Base-by-base conservation (phyloP, 2,329 filamentous ascomycete genomes). In the Neopestalotiopsis sp. region DNA sequence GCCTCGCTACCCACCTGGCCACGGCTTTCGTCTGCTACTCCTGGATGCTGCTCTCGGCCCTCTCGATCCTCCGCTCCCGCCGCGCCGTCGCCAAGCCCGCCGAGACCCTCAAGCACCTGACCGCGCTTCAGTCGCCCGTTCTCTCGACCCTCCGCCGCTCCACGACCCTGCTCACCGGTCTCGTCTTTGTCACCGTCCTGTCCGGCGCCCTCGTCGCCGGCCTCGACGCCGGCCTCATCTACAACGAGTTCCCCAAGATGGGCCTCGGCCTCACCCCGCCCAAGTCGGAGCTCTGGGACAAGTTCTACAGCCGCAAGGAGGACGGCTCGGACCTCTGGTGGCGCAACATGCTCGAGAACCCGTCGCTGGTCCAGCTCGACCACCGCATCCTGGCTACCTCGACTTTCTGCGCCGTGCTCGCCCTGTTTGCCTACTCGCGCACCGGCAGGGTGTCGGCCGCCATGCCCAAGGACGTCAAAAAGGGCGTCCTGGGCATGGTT, bases 231-330 rank as follows among this genome's bases (percentile, higher is more conserved):
- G 96, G 96, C 9, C 86, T 99, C 68, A 98, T 99, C 81, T 99
- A 99, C 86, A 99, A 99, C 80, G 94, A 99, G 81, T 98, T 99
- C 80, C 96, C 96, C 6, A 93, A 89, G 81, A 99, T 99, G 96
- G 96, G 96, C 9, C 81, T 89, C 3, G 94, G 94, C 12, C 84
- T 97, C 28, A 87, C 94, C 0, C 95, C 95, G 1, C 95, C 95
- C 0, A 89, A 87, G 76, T 86, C 89, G 10, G 95, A 98, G 83
- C 90, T 98, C 40, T 94, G 94, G 80, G 91, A 95, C 76, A 85
- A 88, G 49, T 97, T 94, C 83, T 98, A 98, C 87, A 91, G 90
- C 69, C 92, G 94, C 75, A 89, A 88, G 69, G 86, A 91, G 56
- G 94, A 97, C 78, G 85, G 88, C 57, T 91, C 90, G 13, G 97